phyloP scores from a whole-genome alignment of 495 filamentous ascomycete species.

The Sphaerosporella brunnea region DNA sequence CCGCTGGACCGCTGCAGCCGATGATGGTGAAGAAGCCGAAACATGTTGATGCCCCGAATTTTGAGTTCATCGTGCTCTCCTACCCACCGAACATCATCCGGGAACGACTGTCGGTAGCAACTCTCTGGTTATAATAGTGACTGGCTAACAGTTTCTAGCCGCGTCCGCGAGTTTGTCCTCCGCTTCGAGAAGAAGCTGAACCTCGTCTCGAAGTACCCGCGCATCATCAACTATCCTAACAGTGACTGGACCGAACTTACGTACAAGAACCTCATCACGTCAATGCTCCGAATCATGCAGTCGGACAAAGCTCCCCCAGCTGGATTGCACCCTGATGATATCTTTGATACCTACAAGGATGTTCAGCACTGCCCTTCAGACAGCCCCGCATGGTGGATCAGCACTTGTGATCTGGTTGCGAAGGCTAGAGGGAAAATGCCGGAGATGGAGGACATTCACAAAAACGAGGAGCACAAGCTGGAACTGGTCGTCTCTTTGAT shows the following conservation, averaged over 20 bases:
- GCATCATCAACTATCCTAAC: conserved; percentile 24
- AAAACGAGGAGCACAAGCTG: conserved; percentile 7
- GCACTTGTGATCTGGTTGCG: conserved; percentile 11
- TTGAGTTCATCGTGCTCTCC: conserved; percentile 21
- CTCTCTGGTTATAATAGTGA: background rate
- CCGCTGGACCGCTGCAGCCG: conserved; percentile 8
- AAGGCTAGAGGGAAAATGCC: conserved; percentile 1
- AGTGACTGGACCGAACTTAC: conserved; percentile 20
- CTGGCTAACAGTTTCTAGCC: conserved; percentile 7
- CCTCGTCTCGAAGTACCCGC: conserved; percentile 16
- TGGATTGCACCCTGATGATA: conserved; percentile 10
- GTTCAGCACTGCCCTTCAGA: conserved; percentile 13
- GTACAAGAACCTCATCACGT: conserved; percentile 21
- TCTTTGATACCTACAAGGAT: conserved; percentile 11
- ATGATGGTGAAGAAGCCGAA: conserved; percentile 17
- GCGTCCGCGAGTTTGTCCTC: conserved; percentile 20
- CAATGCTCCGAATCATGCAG: conserved; percentile 12
- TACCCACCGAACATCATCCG: conserved; percentile 14
- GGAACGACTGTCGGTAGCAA: conserved; percentile 14
- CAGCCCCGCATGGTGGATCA: conserved; percentile 14
- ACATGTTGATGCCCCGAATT: conserved; percentile 15
- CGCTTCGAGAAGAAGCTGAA: conserved; percentile 22
- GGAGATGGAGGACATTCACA: conserved; percentile 3
- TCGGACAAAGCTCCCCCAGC: conserved; percentile 15
- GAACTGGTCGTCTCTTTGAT: too few relatives aligned